These are phyloP conservation scores for Leishmania aethiopica DNA, from an alignment of 208 protist species.

Conservation along the genomic window DNA sequence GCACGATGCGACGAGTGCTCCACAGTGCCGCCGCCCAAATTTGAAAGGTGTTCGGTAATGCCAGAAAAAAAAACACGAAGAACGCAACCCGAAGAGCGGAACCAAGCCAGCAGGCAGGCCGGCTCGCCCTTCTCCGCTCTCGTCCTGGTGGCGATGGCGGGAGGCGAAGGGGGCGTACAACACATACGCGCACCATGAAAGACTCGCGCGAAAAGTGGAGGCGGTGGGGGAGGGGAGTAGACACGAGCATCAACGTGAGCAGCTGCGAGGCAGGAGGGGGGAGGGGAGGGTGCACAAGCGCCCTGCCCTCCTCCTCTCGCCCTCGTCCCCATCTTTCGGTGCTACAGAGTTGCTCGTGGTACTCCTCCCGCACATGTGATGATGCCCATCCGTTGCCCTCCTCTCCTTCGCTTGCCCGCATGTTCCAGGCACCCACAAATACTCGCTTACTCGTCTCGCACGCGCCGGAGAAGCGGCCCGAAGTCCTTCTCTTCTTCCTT, in stretches of 20 bases:
- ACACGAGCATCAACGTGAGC: background rate
- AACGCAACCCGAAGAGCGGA: too few relatives aligned
- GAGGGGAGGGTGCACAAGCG: background rate
- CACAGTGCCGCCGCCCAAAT: too few relatives aligned
- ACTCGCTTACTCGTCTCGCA: background rate
- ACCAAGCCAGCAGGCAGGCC: too few relatives aligned
- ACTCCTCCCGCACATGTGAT: background rate
- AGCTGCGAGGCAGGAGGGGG: background rate
- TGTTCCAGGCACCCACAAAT: background rate
- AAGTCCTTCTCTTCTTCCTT: background rate
- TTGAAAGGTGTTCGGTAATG: too few relatives aligned
- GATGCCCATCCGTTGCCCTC: background rate
- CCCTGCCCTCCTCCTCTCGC: background rate
- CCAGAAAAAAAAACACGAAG: too few relatives aligned
- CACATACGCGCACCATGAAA: too few relatives aligned
- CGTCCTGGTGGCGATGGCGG: too few relatives aligned
- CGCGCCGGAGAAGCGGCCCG: background rate
- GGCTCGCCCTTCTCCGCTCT: too few relatives aligned
- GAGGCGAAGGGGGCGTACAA: too few relatives aligned
- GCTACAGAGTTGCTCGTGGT: background rate
- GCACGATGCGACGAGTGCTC: too few relatives aligned
- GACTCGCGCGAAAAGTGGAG: background rate
- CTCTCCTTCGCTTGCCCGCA: background rate
- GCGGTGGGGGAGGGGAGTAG: background rate
- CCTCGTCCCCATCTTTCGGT: background rate